These are phyloP conservation scores for Kernera saxatilis DNA, from an alignment of 345 rosid species.

Conservation along the genomic window DNA sequence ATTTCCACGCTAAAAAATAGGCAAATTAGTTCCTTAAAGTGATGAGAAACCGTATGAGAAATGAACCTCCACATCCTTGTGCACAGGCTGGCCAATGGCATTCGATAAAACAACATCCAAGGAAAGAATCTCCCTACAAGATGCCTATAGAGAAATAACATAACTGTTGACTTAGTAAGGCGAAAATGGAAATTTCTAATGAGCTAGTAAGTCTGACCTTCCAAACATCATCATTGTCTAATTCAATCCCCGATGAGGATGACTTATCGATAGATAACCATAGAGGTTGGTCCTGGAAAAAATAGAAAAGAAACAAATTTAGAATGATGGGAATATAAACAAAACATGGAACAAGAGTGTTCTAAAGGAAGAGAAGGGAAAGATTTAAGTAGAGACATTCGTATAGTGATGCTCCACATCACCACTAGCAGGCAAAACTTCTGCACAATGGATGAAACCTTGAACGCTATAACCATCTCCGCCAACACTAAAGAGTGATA, in stretches of 20 bases:
- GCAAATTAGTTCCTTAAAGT: not conserved
- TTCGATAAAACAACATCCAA: conserved; percentile 62
- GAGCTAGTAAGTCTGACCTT: conserved; percentile 44
- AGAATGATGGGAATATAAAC: not conserved
- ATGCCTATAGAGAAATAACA: conserved; percentile 38
- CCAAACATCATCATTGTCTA: conserved; percentile 63
- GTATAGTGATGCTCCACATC: conserved; percentile 39
- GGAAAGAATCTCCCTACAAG: conserved; percentile 65
- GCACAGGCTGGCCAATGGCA: conserved; percentile 45
- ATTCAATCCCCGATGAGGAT: conserved; percentile 57
- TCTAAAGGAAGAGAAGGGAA: not conserved
- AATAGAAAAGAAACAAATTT: not conserved
- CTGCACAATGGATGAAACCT: conserved; percentile 46
- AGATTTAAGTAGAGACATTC: conserved; percentile 28
- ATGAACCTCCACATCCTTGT: conserved; percentile 58
- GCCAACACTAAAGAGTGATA: conserved; percentile 33
- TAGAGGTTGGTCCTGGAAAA: conserved; percentile 56
- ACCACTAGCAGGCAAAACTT: conserved; percentile 39
- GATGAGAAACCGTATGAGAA: conserved; percentile 11
- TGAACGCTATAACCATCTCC: conserved; percentile 39
- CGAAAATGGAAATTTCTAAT: not conserved
- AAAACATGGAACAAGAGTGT: not conserved
- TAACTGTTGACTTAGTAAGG: not conserved
- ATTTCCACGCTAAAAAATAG: not conserved
- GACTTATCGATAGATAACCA: conserved; percentile 50